Conservation (phyloP, 2,329 filamentous ascomycete species). For the Botrytis elliptica region DNA sequence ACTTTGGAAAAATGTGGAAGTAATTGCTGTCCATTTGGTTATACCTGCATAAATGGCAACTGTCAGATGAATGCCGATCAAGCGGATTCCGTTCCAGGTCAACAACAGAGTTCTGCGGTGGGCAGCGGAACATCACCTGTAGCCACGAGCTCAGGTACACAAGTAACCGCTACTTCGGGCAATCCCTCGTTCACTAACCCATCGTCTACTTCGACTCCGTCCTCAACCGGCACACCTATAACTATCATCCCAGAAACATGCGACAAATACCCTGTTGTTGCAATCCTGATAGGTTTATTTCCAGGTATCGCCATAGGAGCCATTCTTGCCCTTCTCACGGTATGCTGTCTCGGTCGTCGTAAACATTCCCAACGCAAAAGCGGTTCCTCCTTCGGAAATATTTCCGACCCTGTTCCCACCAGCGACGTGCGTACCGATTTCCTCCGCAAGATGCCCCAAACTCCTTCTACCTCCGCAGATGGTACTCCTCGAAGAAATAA, state of each 20-base stretch:
- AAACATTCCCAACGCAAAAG: slow-evolving; percentile 36
- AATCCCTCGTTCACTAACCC: slow-evolving; percentile 23
- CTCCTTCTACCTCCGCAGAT: slow-evolving; percentile 27
- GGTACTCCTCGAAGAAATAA: slow-evolving; percentile 17
- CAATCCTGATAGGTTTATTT: slow-evolving; percentile 38
- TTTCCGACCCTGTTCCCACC: slow-evolving; percentile 53
- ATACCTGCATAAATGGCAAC: slow-evolving; percentile 50
- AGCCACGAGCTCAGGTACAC: slow-evolving; percentile 11
- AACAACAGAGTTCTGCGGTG: slow-evolving; percentile 28
- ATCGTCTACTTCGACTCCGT: slow-evolving; percentile 26
- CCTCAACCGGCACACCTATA: slow-evolving; percentile 12
- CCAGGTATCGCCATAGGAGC: slow-evolving; percentile 50
- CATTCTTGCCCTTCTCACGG: slow-evolving; percentile 44
- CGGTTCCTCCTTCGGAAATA: slow-evolving; percentile 48
- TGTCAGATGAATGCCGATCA: slow-evolving; percentile 58
- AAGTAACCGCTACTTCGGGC: slow-evolving; percentile 3
- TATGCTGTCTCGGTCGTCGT: slow-evolving; percentile 40
- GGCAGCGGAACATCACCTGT: slow-evolving; percentile 31
- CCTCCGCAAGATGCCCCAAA: slow-evolving; percentile 42
- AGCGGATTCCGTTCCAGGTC: slow-evolving; percentile 32
- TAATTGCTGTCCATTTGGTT: slow-evolving; percentile 71
- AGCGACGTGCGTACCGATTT: slow-evolving; percentile 52
- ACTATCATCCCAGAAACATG: slow-evolving; percentile 24
- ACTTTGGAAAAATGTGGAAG: slow-evolving; percentile 57
- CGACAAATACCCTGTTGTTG: slow-evolving; percentile 31